Evolutionary conservation across 2,329 filamentous ascomycete genomes (phyloP).

Genomic region (Trichophyton equinum): DNA sequence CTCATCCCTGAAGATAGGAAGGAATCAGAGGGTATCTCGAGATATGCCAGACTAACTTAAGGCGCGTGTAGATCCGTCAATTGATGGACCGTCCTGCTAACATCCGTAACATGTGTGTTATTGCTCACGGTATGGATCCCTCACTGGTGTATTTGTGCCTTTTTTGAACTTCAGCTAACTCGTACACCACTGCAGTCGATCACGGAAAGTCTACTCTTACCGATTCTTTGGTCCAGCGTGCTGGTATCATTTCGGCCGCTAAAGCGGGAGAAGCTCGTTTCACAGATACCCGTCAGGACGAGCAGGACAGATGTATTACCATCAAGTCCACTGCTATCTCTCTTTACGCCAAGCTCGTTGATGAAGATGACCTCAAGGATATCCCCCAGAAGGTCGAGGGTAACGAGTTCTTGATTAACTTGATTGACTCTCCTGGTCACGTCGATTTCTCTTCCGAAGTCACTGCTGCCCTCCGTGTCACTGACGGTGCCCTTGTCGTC

Average conservation of each 20-base stretch:
- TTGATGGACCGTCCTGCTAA: conserved; percentile 44
- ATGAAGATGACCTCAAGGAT: conserved; percentile 84
- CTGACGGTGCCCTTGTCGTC: conserved; percentile 97
- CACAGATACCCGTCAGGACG: conserved; percentile 92
- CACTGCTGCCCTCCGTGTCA: conserved; percentile 98
- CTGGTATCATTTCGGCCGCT: conserved; percentile 96
- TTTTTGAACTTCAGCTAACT: not conserved
- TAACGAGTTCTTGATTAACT: conserved; percentile 98
- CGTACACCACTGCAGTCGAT: conserved; percentile 51
- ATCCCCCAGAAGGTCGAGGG: conserved; percentile 78
- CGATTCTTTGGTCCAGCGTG: conserved; percentile 97
- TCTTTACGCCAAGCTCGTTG: conserved; percentile 73
- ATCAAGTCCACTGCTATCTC: conserved; percentile 99
- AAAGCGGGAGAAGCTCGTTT: conserved; percentile 94
- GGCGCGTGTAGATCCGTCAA: conserved; percentile 28
- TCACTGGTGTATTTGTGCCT: not conserved
- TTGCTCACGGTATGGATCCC: conserved; percentile 67
- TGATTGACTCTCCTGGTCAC: conserved; percentile 99
- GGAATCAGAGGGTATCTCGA: not conserved
- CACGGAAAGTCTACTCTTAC: conserved; percentile 99
- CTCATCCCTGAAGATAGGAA: not conserved
- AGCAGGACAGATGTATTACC: conserved; percentile 99
- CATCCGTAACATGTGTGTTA: conserved; percentile 96
- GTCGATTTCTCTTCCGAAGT: conserved; percentile 99
- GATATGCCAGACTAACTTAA: not conserved